Evolutionary conservation across 1,284 basidiomycete genomes (phyloP).

Genomic region (Irpex sp.): DNA sequence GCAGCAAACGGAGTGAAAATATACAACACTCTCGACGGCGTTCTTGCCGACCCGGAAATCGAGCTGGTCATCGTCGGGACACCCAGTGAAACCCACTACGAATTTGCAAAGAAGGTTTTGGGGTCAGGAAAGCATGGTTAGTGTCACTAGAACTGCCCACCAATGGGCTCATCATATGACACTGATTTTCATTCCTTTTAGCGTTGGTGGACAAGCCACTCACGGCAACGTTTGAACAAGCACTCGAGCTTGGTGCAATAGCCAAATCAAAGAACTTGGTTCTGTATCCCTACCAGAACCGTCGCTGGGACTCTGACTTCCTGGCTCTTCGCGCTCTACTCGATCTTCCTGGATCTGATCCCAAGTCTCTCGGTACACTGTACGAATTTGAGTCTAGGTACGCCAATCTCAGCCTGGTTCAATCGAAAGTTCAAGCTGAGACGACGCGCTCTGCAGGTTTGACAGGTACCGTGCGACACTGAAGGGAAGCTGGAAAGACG

Average conservation of each 20-base stretch:
- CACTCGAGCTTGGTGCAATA: conserved; percentile 61
- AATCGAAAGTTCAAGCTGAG: background rate
- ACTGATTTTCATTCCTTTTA: conserved; percentile 22
- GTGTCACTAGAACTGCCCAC: background rate
- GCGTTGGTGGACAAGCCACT: conserved; percentile 86
- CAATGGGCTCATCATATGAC: background rate
- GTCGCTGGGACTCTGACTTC: conserved; percentile 83
- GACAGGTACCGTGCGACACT: conserved; percentile 71
- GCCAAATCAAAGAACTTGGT: conserved; percentile 66
- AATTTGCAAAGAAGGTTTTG: conserved; percentile 60
- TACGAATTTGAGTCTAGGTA: conserved; percentile 78
- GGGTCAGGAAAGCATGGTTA: conserved; percentile 77
- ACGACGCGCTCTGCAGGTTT: conserved; percentile 40
- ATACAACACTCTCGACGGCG: conserved; percentile 51
- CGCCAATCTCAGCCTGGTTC: conserved; percentile 17
- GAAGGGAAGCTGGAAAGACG: conserved; percentile 73
- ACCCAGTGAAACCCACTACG: conserved; percentile 79
- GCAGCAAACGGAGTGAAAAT: conserved; percentile 40
- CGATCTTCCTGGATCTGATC: conserved; percentile 45
- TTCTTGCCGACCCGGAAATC: conserved; percentile 55
- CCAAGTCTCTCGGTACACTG: conserved; percentile 57
- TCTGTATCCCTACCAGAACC: conserved; percentile 79
- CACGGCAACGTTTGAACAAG: conserved; percentile 63
- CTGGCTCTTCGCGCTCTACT: conserved; percentile 70
- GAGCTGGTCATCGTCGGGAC: conserved; percentile 74